phyloP scores from a whole-genome alignment of 257 asterid genomes.

The Nicotiana tomentosiformis region DNA sequence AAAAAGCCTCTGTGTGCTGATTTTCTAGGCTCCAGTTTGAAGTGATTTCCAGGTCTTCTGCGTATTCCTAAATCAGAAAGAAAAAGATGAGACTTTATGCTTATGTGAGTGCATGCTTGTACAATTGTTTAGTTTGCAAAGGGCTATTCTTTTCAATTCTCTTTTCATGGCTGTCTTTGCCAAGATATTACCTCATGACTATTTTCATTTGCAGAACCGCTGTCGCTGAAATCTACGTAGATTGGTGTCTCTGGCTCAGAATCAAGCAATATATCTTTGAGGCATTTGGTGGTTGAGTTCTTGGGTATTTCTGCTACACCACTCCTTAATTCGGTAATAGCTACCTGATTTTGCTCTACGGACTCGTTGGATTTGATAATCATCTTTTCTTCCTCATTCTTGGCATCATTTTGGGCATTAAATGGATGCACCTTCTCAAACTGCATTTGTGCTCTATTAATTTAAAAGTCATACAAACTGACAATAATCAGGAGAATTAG shows the following conservation, averaged over 20 bases:
- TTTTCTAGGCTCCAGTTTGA: constrained; percentile 23
- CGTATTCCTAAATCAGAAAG: constrained; percentile 32
- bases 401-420: constrained; percentile 13
- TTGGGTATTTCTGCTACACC: constrained; percentile 14
- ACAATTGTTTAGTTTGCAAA: not conserved
- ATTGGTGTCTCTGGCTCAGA: constrained; percentile 56
- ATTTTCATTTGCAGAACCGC: constrained; percentile 35
- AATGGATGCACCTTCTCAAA: constrained; percentile 25
- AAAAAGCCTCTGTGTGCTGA: constrained; percentile 22
- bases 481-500: not conserved
- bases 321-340: constrained; percentile 17
- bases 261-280: constrained; percentile 71
- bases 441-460: constrained; percentile 22
- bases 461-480: constrained; percentile 19
- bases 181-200: constrained; percentile 37
- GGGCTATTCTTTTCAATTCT: not conserved
- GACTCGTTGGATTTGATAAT: not conserved
- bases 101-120: not conserved
- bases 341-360: constrained; percentile 14
- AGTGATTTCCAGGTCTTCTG: constrained; percentile 22
- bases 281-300: constrained; percentile 45
- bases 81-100: constrained; percentile 9
- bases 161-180: not conserved
- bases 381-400: constrained; percentile 10
- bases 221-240: constrained; percentile 27